Evolutionary conservation across 73 alveolate species (phyloP).

Genomic region (Paramecium tetraurelia): DNA sequence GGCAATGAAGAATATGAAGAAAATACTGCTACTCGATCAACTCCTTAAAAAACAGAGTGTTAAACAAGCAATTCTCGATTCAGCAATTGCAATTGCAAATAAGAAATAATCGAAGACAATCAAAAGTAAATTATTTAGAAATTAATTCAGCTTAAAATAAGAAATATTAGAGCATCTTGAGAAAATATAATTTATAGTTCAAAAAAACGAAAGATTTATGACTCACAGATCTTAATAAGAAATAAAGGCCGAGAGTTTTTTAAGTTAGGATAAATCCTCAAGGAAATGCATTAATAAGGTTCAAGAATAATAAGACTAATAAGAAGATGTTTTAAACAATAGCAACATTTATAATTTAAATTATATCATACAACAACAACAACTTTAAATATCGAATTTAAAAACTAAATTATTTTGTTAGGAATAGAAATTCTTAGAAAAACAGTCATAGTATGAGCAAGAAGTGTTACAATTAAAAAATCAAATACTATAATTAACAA

Average conservation of each 20-base stretch:
- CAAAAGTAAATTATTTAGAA: background rate
- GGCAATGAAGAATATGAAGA: background rate
- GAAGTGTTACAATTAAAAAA: background rate
- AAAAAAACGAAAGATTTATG: conserved; percentile 3
- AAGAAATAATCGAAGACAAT: conserved; percentile 39
- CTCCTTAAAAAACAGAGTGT: conserved; percentile 18
- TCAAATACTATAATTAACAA: background rate
- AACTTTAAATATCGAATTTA: background rate
- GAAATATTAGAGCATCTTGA: background rate
- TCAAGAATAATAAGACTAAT: background rate
- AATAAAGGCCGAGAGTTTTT: background rate
- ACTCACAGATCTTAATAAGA: conserved; percentile 16
- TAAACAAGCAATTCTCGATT: conserved; percentile 1
- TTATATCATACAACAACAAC: conserved; percentile 2
- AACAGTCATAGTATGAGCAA: background rate
- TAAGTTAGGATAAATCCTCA: background rate
- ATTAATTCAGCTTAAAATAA: background rate
- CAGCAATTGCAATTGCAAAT: conserved; percentile 19
- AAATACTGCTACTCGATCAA: background rate
- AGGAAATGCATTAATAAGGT: background rate
- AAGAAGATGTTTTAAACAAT: background rate
- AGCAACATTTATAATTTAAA: background rate
- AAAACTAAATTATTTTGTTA: conserved; percentile 15
- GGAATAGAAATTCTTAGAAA: background rate
- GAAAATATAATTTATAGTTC: background rate